Conservation (phyloP, 495 filamentous ascomycete genomes). For the Glutinoglossum americanum region DNA sequence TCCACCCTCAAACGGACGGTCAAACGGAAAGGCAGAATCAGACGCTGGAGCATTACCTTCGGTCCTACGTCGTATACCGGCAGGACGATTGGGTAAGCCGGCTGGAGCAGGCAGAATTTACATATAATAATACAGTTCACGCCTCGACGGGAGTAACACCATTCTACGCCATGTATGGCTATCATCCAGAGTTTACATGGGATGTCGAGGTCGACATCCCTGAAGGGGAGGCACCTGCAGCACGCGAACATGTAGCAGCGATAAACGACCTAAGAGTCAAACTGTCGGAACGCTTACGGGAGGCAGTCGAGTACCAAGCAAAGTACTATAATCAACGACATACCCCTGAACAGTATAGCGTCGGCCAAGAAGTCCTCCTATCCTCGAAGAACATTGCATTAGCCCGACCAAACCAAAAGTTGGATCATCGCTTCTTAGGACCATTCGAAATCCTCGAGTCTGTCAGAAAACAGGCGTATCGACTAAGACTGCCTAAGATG, state of each 20-base stretch:
- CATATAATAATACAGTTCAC: slow-evolving; percentile 10
- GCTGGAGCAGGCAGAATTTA: slow-evolving; percentile 11
- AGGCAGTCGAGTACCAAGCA: neutral
- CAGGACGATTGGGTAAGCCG: slow-evolving; percentile 7
- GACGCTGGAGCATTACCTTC: slow-evolving; percentile 8
- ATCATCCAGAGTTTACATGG: neutral
- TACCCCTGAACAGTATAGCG: neutral
- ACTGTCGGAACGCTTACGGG: neutral
- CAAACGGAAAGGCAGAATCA: slow-evolving; percentile 9
- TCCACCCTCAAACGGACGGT: slow-evolving; percentile 9
- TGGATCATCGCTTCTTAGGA: neutral
- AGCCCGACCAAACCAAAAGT: neutral
- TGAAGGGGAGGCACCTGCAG: neutral
- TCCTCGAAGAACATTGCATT: neutral
- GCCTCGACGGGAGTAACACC: slow-evolving; percentile 8
- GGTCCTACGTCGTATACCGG: slow-evolving; percentile 3
- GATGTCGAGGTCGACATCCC: neutral
- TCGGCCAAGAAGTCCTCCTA: neutral
- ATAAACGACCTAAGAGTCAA: neutral
- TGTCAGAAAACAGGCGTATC: neutral
- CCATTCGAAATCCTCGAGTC: neutral
- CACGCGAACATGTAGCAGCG: neutral
- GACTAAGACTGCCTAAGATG: neutral
- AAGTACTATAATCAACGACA: slow-evolving; percentile 4
- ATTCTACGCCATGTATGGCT: slow-evolving; percentile 9